These are phyloP conservation scores for Chenopodium quinoa DNA, from an alignment of 148 eudicot genomes.

Conservation along the genomic window DNA sequence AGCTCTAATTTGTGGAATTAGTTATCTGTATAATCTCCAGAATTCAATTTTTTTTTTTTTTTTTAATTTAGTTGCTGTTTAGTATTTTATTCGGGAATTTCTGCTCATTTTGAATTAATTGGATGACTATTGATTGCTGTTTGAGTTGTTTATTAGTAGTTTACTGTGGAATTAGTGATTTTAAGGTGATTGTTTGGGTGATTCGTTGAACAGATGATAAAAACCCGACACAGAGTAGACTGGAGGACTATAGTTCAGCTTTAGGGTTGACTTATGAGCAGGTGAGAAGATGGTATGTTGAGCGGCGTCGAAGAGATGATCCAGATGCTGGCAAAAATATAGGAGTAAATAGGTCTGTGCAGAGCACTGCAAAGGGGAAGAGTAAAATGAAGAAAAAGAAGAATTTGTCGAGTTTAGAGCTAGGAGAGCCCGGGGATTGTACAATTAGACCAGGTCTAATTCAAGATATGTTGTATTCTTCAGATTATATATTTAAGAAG, in stretches of 20 bases:
- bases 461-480: slow-evolving; percentile 45
- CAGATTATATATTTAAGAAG: slow-evolving; percentile 52
- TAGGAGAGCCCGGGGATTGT: slow-evolving; percentile 23
- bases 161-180: neutral
- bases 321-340: slow-evolving; percentile 16
- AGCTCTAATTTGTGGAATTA: neutral
- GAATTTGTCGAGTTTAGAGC: slow-evolving; percentile 18
- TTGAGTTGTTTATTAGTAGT: neutral
- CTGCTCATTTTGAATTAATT: neutral
- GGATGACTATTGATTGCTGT: neutral
- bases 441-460: slow-evolving; percentile 26
- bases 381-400: slow-evolving; percentile 20
- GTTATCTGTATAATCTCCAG: too few relatives aligned
- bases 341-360: slow-evolving; percentile 12
- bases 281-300: slow-evolving; percentile 45
- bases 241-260: slow-evolving; percentile 41
- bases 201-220: slow-evolving; percentile 40
- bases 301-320: slow-evolving; percentile 42
- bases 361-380: slow-evolving; percentile 21
- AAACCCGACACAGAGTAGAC: slow-evolving; percentile 36
- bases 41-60: too few relatives aligned
- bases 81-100: neutral
- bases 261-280: slow-evolving; percentile 42
- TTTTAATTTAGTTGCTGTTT: neutral
- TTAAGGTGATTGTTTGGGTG: slow-evolving; percentile 2